Percentiles rank a stretch among this genome's conserved stretches.
These are phyloP conservation scores for Saccharomycopsis vini DNA, from an alignment of 805 yeast genomes.

Conservation along the genomic window DNA sequence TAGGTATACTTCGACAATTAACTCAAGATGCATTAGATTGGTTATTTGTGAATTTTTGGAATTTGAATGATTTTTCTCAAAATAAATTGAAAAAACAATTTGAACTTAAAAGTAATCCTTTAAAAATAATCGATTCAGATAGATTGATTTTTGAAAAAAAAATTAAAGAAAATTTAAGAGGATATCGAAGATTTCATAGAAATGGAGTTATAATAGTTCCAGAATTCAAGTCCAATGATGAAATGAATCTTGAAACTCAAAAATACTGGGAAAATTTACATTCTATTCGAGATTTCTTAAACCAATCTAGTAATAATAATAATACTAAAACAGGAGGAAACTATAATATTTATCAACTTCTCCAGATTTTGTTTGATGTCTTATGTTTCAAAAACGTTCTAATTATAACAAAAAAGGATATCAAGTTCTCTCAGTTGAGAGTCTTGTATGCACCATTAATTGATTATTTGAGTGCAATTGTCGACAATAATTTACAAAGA, in stretches of 20 bases:
- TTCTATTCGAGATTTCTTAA: slow-evolving; percentile 10
- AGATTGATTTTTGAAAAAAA: slow-evolving; percentile 4
- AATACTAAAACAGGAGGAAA: slow-evolving; percentile 22
- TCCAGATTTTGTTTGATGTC: slow-evolving; percentile 23
- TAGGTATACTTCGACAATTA: slow-evolving; percentile 57
- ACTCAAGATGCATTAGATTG: slow-evolving; percentile 58
- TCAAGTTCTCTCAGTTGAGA: slow-evolving; percentile 11
- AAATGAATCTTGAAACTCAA: slow-evolving; percentile 33
- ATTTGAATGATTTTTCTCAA: slow-evolving; percentile 14
- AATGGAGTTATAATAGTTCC: slow-evolving; percentile 31
- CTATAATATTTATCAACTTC: slow-evolving; percentile 16
- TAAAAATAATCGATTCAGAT: background rate
- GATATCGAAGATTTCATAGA: slow-evolving; percentile 42
- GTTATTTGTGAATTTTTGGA: slow-evolving; percentile 74
- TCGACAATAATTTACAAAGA: background rate
- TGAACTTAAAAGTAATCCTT: slow-evolving; percentile 1
- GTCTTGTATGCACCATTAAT: slow-evolving; percentile 14
- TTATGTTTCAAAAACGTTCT: slow-evolving; percentile 29
- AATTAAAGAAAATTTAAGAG: slow-evolving; percentile 33
- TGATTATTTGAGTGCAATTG: background rate
- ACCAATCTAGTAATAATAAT: no score
- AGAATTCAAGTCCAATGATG: no score
- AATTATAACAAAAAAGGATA: slow-evolving; percentile 16
- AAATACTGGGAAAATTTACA: slow-evolving; percentile 30
- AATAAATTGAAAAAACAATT: background rate